Conservation (phyloP, 257 asterid genomes). For the Solanum neorickii region DNA sequence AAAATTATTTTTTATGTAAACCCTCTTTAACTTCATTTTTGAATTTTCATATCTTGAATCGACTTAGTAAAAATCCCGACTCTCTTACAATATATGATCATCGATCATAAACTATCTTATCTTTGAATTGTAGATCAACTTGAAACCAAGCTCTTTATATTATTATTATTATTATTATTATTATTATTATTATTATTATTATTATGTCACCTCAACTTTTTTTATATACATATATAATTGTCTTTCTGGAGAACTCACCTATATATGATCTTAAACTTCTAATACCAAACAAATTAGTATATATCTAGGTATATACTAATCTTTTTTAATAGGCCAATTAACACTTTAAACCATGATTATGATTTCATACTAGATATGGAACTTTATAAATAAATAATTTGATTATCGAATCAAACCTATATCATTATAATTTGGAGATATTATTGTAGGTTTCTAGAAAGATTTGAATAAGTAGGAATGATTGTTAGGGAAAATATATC, state of each 20-base stretch:
- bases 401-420: not conserved
- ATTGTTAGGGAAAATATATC: not conserved
- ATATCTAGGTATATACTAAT: not conserved
- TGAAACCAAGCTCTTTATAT: not conserved
- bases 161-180: no score
- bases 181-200: no score
- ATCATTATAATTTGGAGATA: not conserved
- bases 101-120: not conserved
- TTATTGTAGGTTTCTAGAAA: not conserved
- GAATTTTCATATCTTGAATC: no score
- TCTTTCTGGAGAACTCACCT: not conserved
- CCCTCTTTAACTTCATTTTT: not conserved
- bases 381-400: not conserved
- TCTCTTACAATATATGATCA: no score
- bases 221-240: no score
- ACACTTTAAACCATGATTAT: not conserved
- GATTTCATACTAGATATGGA: not conserved
- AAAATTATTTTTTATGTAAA: no score
- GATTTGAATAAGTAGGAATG: not conserved
- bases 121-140: not conserved
- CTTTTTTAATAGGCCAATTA: no score
- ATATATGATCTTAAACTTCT: not conserved
- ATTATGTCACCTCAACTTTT: not conserved
- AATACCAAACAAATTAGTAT: not conserved
- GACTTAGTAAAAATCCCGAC: not conserved